Evolutionary conservation across 257 asterid genomes (phyloP), one percentile per base, ranked within the genome.

Genomic region (Forsythia viridissima): DNA sequence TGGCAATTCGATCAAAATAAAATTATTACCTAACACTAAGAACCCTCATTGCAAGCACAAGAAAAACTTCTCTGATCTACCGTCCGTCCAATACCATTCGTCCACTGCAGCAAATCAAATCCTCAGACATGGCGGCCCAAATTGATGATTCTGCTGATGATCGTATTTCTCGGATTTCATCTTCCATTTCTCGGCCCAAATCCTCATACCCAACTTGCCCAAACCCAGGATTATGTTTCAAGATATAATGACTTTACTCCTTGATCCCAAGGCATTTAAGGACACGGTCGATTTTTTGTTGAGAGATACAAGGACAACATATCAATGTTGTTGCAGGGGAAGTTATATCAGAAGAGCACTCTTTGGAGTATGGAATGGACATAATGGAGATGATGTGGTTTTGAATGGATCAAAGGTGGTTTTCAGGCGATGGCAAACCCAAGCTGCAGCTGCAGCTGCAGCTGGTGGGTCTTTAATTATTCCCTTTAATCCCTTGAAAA

Each of bases 171-270:
- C 88, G 89, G 81, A 94, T 94, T 84, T 85, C 97, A 13, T 86
- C 96, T 51, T 46, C 90, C 85, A 94, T 94, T n/a, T n/a, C n/a
- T 52, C 88, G 97, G 67, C n/a, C n/a, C n/a, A n/a, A n/a, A n/a
- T n/a, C n/a, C 92, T 93, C 89, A 94, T 93, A 70, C 97, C 96
- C 46, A 93, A 94, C 81, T 94, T 94, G 70, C 99, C 98, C 5
- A 93, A 94, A 78, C 97, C 99, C n/a, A 95, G 98, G 84, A 94
- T 94, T 55, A 15, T 87, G 91, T 94, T 94, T 86, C 97, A 94
- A 88, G 99, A 94, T 77, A 92, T 94, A 80, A 94, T 97, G 40
- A 92, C 99, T 76, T 21, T 94, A 86, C 73, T 94, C 76, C 98
- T 92, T 77, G 97, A 93, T 91, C 91, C 85, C 3, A 82, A 81